These are phyloP conservation scores for Fennellomyces sp. DNA, from an alignment of 371 early-diverging fungal genomes.

Conservation along the genomic window DNA sequence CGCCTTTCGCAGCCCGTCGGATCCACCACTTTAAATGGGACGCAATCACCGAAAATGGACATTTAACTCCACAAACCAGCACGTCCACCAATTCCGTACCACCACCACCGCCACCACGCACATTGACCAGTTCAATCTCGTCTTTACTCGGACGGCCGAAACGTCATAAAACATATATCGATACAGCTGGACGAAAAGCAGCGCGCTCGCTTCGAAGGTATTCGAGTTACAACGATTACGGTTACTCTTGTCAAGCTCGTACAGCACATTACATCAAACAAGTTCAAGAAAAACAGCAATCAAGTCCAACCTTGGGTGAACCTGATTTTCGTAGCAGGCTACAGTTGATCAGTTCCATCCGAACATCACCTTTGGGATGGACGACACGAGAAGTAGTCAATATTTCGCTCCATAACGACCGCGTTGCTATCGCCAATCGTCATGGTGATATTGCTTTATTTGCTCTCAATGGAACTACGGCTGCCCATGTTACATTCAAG, in stretches of 20 bases:
- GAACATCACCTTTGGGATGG: constrained; percentile 31
- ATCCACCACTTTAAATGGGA: constrained; percentile 44
- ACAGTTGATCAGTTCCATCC: constrained; percentile 31
- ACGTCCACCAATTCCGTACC: not conserved
- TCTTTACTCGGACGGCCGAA: not conserved
- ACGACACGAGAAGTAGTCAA: constrained; percentile 35
- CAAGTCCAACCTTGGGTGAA: not conserved
- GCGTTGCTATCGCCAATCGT: constrained; percentile 43
- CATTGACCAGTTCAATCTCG: not conserved
- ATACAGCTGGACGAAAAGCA: constrained; percentile 13
- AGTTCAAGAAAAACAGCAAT: constrained; percentile 3
- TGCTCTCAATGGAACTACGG: constrained; percentile 43
- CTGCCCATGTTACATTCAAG: constrained; percentile 23
- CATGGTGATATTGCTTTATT: constrained; percentile 45
- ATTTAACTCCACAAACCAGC: not conserved
- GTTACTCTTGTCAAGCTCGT: constrained; percentile 44
- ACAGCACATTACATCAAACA: constrained; percentile 44
- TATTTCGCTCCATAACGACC: constrained; percentile 28
- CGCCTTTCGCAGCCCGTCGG: constrained; percentile 37
- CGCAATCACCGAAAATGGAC: not conserved
- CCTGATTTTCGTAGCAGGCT: constrained; percentile 29
- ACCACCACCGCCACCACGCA: constrained; percentile 5
- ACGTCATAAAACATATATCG: not conserved
- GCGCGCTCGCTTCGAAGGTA: constrained; percentile 26
- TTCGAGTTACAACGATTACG: constrained; percentile 49